Evolutionary conservation across 768 basidiomycete species (phyloP), one percentile per base, ranked within the genome.

Genomic region (Infundibulicybe gibba): DNA sequence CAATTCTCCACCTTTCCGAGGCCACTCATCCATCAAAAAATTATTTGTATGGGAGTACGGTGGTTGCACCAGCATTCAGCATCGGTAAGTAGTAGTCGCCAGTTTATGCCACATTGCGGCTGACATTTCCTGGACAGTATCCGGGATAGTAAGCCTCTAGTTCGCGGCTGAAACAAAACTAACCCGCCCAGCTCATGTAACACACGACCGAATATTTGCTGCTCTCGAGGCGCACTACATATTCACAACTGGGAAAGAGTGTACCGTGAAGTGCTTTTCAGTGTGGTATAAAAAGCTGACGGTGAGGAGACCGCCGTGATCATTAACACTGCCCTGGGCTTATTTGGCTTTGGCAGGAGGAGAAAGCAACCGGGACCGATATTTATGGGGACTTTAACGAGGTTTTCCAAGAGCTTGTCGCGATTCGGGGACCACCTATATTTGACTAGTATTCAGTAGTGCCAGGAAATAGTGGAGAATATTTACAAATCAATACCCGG

Each of bases 41-140:
- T 21, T 58, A 12, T 53, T 47, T 45, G 40, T 25, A 16, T 54
- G 52, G 56, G 54, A 55, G 33, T 55, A 55, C 37, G 51, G 45
- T 11, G 54, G 50, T 11, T 52, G 48, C 41, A 25, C 46, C 16
- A 44, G 49, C n/a, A 52, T 55, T 14, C 35, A 48, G 9, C 54
- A 55, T 31, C 45, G 37, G 54, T 55, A 33, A 31, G 40, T 31
- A 12, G 15, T 9, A 17, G n/a, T n/a, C 13, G 17, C 17, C 41
- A n/a, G 13, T 17, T 48, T 47, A 5, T 19, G 17, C 17, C 38
- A n/a, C n/a, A n/a, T 12, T 30, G 2, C 14, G 5, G 5, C 20
- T 31, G 8, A 25, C 8, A 25, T 4, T 25, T 8, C 25, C 25
- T 25, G 25, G 25, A 25, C 25, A 25, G 25, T 25, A 25, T 25